Evolutionary conservation across 1,284 basidiomycete genomes (phyloP).

Genomic region (Rhodotorula sp.): DNA sequence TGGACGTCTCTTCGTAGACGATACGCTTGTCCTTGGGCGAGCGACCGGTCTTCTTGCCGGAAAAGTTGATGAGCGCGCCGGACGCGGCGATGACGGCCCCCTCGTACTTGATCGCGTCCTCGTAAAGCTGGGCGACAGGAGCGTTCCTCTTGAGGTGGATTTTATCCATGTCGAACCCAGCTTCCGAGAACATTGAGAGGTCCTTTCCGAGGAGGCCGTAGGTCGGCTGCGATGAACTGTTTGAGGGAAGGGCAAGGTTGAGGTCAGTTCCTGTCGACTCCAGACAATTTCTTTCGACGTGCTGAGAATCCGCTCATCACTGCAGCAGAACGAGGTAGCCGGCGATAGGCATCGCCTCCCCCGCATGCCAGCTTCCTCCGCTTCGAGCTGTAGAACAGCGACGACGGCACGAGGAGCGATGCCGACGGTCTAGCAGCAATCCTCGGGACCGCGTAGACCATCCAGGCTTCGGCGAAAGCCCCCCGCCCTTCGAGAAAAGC

Average conservation of each 20-base stretch:
- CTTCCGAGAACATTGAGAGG: slow-evolving; percentile 96
- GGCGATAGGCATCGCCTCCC: not conserved
- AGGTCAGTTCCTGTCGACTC: slow-evolving; percentile 9
- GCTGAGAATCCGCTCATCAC: too few species aligned
- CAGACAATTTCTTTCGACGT: too few species aligned
- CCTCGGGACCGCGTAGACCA: too few species aligned
- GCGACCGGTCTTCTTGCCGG: slow-evolving; percentile 98
- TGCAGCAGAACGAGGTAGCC: too few species aligned
- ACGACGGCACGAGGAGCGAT: too few species aligned
- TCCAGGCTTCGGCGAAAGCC: too few species aligned
- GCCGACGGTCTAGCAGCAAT: too few species aligned
- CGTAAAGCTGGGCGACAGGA: slow-evolving; percentile 86
- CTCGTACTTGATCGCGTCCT: slow-evolving; percentile 97
- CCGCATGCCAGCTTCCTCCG: too few species aligned
- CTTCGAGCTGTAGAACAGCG: too few species aligned
- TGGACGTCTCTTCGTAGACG: slow-evolving; percentile 95
- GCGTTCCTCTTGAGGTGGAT: slow-evolving; percentile 71
- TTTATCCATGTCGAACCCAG: slow-evolving; percentile 90
- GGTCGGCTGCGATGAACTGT: slow-evolving; percentile 22
- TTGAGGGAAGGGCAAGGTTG: too few species aligned
- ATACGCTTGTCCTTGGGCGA: slow-evolving; percentile 99
- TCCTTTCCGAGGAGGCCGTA: slow-evolving; percentile 72
- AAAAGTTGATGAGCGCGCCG: slow-evolving; percentile 99
- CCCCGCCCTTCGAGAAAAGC: too few species aligned
- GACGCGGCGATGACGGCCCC: slow-evolving; percentile 95